Evolutionary conservation across 805 yeast genomes (phyloP), one percentile per base, ranked within the genome.

Genomic region (Starmerella kuoi): DNA sequence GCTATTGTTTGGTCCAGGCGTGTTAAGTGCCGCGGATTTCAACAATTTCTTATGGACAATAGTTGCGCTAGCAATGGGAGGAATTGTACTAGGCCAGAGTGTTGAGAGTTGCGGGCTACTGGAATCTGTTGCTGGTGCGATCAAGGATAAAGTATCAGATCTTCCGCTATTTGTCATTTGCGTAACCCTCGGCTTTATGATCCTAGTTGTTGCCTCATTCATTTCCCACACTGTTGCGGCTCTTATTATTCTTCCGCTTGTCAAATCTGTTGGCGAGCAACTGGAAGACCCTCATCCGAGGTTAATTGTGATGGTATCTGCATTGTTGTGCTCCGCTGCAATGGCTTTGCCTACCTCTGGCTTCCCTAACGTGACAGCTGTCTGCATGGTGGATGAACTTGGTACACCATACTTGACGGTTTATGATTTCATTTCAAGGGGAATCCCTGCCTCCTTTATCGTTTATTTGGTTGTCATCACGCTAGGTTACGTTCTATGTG

Each of bases 281-380:
- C 52, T 65, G 54, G 59, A 49, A 2, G 58, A 57, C 23, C 91
- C 94, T 15, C 96, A 84, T 61, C 94, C 97, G 27, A 71, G 86
- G 49, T 57, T 88, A 35, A 65, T 91, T 52, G 79, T 91, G 36
- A 71, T 75, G 77, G 61, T 67, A 4, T 62, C 76, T 3, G 74
- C 79, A 0, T 56, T 75, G 41, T 65, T 91, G 48, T 84, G 96
- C 55, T 88, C 97, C 0, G 78, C 82, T 28, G 98, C 97, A 2
- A 91, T 91, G 97, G 97, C 95, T 1, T 66, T 91, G 41, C 97
- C 98, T 23, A 91, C 97, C 0, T 82, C 94, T 2, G 97, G 98
- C 0, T 88, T 91, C 68, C 98, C 98, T 4, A 91, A 91, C 55
- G 95, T 91, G 27, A 86, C 97, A 0, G 98, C 97, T 0, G 85